Evolutionary conservation across 306 rosid species (phyloP), one percentile per base, ranked within the genome.

Genomic region (Prunus davidiana): DNA sequence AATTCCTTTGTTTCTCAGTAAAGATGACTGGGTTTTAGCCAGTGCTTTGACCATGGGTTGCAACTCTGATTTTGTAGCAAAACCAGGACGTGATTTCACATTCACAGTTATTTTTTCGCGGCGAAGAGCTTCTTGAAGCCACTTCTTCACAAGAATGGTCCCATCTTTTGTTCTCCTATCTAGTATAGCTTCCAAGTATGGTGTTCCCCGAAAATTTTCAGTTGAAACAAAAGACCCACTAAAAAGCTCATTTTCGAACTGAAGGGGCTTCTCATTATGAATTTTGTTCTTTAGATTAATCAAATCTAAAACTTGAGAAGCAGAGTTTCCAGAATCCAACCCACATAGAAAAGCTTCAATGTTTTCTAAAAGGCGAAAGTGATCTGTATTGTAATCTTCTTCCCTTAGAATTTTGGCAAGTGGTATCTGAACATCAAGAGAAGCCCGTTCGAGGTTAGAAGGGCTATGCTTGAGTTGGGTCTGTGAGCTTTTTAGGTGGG

Each of bases 151-250:
- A 73, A 94, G 83, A 64, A 92, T 32, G 72, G 87, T 63, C 67
- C 96, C 96, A 83, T 92, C 97, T 82, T 88, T 94, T 63, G 92
- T 87, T 83, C 86, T 90, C 81, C 97, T 90, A 81, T 94, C 95
- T 30, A 94, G 82, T 72, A 94, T 73, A 66, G 97, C 91, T 81
- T 94, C 97, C 89, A 94, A 84, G 61, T 86, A 88, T 65, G 96
- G 92, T 62, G 85, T 87, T 82, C 97, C 95, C 51, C 88, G 93
- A 25, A 90, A 92, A 79, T 72, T 89, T 81, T 94, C 97, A 16
- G 90, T 82, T 67, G 96, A 76, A 61, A 92, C 91, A 63, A 94
- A 82, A 45, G 93, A 85, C 70, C 96, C 97, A 50, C 83, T 72
- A 60, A 90, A 86, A 58, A 87, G 77, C 45, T 87, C 96, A 71